Evolutionary conservation across 2,329 filamentous ascomycete genomes (phyloP).

Genomic region (Aspergillus ruber): DNA sequence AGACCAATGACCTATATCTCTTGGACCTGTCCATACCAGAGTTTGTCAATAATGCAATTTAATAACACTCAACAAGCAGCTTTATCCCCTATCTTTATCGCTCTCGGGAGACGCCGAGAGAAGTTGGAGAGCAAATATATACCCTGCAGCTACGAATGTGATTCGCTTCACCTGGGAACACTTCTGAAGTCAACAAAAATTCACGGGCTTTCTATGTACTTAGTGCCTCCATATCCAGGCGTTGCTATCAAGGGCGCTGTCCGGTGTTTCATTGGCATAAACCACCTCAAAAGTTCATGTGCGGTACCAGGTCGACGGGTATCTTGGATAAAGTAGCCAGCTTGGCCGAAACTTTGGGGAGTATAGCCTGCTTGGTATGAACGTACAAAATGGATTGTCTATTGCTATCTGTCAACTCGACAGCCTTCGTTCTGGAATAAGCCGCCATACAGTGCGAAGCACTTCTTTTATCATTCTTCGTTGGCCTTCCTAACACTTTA

Average conservation of each 20-base stretch:
- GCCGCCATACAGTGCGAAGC: no score
- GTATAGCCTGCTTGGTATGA: no score
- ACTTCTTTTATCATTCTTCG: no score
- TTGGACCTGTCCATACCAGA: neutral
- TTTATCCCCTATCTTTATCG: neutral
- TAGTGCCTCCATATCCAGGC: neutral
- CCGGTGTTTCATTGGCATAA: neutral
- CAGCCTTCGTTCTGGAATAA: no score
- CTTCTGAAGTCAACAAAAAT: neutral
- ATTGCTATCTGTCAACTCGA: no score
- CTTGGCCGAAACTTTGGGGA: no score
- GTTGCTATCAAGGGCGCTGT: neutral
- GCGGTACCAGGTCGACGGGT: no score
- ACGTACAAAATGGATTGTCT: no score
- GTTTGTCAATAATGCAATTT: neutral
- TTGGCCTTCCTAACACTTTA: no score
- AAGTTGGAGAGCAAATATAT: neutral
- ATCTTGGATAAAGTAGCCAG: no score
- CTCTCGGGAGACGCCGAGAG: neutral
- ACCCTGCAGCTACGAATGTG: neutral
- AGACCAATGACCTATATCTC: neutral
- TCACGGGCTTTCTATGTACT: neutral
- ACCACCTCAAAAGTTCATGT: neutral
- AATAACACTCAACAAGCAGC: neutral
- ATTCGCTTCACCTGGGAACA: neutral